phyloP scores from a whole-genome alignment of 108 stramenopile genomes.

The Pelagomonas calceolata region DNA sequence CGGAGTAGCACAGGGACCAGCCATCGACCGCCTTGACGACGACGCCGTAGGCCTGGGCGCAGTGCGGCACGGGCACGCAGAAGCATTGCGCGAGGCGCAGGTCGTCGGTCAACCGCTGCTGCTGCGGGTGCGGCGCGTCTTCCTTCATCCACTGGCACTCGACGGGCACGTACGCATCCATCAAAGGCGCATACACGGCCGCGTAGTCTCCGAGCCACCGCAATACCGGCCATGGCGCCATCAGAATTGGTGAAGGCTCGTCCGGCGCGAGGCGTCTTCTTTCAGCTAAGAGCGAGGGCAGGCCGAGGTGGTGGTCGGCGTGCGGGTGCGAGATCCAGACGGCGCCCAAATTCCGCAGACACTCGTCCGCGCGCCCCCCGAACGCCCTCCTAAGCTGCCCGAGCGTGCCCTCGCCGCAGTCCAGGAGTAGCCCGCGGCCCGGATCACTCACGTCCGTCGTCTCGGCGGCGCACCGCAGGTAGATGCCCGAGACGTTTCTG shows the following conservation, averaged over 20 bases:
- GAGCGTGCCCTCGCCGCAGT: constrained; percentile 86
- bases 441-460: constrained; percentile 6
- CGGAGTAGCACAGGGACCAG: constrained; percentile 73
- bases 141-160: constrained; percentile 49
- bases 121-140: constrained; percentile 14
- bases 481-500: constrained; percentile 85
- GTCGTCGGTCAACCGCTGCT: constrained; percentile 29
- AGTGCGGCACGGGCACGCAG: constrained; percentile 75
- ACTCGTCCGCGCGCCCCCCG: constrained; percentile 3
- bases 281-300: constrained; percentile 65
- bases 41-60: constrained; percentile 69
- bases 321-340: constrained; percentile 95
- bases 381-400: constrained; percentile 56
- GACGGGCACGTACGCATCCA: constrained; percentile 47
- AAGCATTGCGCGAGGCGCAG: constrained; percentile 44
- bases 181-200: constrained; percentile 42
- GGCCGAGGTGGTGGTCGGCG: constrained; percentile 92
- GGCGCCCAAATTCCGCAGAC: constrained; percentile 46
- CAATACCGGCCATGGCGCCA: constrained; percentile 64
- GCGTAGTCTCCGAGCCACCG: constrained; percentile 63
- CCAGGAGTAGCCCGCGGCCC: constrained; percentile 62
- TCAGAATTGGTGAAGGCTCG: constrained; percentile 52
- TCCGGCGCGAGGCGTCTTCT: constrained; percentile 19
- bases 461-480: constrained; percentile 25
- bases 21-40: constrained; percentile 60